A percentile compares a stretch with the other conserved stretches of the same genome.
phyloP scores from a whole-genome alignment of 2,329 filamentous ascomycete species.

The Calonectria hawksworthii region DNA sequence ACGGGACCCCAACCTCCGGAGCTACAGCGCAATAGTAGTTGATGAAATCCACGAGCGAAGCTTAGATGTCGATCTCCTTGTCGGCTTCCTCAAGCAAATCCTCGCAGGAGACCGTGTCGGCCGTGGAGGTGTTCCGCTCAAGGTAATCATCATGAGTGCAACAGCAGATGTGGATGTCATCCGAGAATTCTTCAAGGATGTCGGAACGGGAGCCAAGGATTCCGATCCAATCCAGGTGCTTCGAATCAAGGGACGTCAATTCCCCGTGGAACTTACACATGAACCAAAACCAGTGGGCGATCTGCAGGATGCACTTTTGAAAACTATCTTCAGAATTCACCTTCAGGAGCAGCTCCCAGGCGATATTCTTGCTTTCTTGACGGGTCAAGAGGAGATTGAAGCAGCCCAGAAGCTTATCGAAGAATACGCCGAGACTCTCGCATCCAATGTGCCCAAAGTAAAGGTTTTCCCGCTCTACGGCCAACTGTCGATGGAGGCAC shows the following conservation, averaged over 20 bases:
- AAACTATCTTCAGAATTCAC: slow-evolving; percentile 89
- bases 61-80: slow-evolving; percentile 90
- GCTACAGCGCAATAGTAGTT: slow-evolving; percentile 92
- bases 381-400: slow-evolving; percentile 94
- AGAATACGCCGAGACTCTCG: slow-evolving; percentile 80
- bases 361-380: slow-evolving; percentile 92
- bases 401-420: slow-evolving; percentile 84
- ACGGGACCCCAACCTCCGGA: slow-evolving; percentile 82
- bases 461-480: slow-evolving; percentile 88
- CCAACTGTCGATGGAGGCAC: slow-evolving; percentile 86
- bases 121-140: slow-evolving; percentile 81
- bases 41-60: slow-evolving; percentile 98
- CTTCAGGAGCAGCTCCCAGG: slow-evolving; percentile 91
- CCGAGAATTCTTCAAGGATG: slow-evolving; percentile 76
- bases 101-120: slow-evolving; percentile 73
- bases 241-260: slow-evolving; percentile 89
- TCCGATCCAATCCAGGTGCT: slow-evolving; percentile 56
- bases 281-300: slow-evolving; percentile 82
- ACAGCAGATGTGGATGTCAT: slow-evolving; percentile 90
- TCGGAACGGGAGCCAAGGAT: slow-evolving; percentile 32
- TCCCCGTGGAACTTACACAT: slow-evolving; percentile 84
- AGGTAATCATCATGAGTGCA: slow-evolving; percentile 96
- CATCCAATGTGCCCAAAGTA: slow-evolving; percentile 80
- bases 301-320: slow-evolving; percentile 84
- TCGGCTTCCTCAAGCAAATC: slow-evolving; percentile 89